phyloP scores from a whole-genome alignment of 441 rosid genomes.

The Populus hybrid region DNA sequence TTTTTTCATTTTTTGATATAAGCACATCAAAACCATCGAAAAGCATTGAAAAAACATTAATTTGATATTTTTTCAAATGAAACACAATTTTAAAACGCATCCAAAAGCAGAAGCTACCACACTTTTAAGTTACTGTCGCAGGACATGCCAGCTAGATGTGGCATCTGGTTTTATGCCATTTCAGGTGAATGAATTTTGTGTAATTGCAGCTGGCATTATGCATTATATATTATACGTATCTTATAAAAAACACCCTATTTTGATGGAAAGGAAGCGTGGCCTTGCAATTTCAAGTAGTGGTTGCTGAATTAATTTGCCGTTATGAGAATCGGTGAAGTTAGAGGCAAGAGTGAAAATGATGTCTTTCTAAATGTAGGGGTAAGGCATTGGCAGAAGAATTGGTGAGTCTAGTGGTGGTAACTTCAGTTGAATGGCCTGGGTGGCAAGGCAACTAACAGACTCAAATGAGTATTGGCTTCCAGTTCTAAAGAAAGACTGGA shows the following conservation, averaged over 20 bases:
- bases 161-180: background rate
- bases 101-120: too few relatives aligned
- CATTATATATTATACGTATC: background rate
- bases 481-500: background rate
- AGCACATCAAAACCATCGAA: too few relatives aligned
- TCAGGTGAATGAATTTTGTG: background rate
- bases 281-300: background rate
- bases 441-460: background rate
- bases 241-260: background rate
- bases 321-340: background rate
- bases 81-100: too few relatives aligned
- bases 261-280: background rate
- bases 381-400: background rate
- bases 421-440: background rate
- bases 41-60: too few relatives aligned
- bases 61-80: too few relatives aligned
- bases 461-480: background rate
- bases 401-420: too few relatives aligned
- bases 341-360: background rate
- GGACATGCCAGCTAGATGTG: slow-evolving; percentile 2
- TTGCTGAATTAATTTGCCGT: background rate
- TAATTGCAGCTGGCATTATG: background rate
- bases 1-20: too few relatives aligned
- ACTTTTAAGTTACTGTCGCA: background rate
- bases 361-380: background rate